A percentile compares a stretch with the other conserved stretches of the same genome.
phyloP scores from a whole-genome alignment of 345 rosid species.

The Citrus unshiu region DNA sequence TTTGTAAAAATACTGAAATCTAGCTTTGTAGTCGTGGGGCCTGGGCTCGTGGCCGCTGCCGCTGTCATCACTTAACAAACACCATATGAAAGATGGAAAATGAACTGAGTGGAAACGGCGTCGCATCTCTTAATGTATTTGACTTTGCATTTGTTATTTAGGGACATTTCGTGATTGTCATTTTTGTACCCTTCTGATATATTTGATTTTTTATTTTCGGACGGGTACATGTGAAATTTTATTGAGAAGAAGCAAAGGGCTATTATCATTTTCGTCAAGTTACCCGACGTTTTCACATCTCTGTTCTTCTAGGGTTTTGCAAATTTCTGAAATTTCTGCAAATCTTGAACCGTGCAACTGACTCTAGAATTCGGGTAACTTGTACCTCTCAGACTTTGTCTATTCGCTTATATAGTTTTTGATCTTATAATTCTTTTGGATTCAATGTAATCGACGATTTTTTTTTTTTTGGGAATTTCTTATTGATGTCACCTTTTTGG shows the following conservation, averaged over 20 bases:
- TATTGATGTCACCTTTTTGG: not conserved
- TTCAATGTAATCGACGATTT: not conserved
- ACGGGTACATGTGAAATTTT: not conserved
- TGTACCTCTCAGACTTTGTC: too few relatives aligned
- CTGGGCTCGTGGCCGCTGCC: too few relatives aligned
- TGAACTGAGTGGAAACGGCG: not conserved
- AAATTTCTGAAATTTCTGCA: slow-evolving; percentile 3
- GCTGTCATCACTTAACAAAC: too few relatives aligned
- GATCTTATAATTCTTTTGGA: not conserved
- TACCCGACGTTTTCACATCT: not conserved
- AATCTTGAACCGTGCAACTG: slow-evolving; percentile 41
- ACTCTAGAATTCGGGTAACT: slow-evolving; percentile 80
- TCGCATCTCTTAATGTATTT: not conserved
- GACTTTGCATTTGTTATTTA: not conserved
- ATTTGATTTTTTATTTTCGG: too few relatives aligned
- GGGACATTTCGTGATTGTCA: not conserved
- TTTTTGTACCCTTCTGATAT: too few relatives aligned
- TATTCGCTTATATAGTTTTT: not conserved
- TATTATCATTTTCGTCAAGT: not conserved
- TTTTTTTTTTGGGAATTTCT: not conserved
- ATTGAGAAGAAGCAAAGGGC: not conserved
- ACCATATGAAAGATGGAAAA: too few relatives aligned
- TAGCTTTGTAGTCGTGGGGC: too few relatives aligned
- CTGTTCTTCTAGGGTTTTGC: slow-evolving; percentile 23
- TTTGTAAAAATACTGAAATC: too few relatives aligned